phyloP scores from a whole-genome alignment of 257 asterid genomes.

The Lithospermum erythrorhizon region DNA sequence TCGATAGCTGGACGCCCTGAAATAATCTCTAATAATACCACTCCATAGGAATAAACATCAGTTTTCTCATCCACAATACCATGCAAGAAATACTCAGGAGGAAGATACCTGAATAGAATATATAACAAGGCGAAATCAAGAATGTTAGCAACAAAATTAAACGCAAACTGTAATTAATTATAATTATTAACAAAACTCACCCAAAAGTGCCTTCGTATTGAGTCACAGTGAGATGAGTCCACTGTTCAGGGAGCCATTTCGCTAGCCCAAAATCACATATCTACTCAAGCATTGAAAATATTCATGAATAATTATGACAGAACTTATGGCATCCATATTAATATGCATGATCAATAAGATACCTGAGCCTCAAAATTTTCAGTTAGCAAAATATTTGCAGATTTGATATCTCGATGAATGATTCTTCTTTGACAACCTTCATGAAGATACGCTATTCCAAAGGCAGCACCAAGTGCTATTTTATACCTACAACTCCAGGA shows the following conservation, averaged over 20 bases:
- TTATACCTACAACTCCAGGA: slow-evolving; percentile 51
- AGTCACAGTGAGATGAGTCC: slow-evolving; percentile 82
- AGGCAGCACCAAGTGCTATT: slow-evolving; percentile 70
- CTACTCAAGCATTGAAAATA: slow-evolving; percentile 33
- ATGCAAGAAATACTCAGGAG: slow-evolving; percentile 93
- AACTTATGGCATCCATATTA: not conserved
- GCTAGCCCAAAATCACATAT: slow-evolving; percentile 96
- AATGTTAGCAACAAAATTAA: not conserved
- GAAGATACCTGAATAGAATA: slow-evolving; percentile 59
- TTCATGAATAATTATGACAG: not conserved
- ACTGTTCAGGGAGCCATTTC: slow-evolving; percentile 97
- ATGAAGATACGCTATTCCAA: slow-evolving; percentile 82
- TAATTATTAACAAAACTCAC: slow-evolving; percentile 17
- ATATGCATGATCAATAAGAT: not conserved
- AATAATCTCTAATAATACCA: slow-evolving; percentile 61
- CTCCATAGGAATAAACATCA: slow-evolving; percentile 91
- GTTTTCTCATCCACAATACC: slow-evolving; percentile 93
- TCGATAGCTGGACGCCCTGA: slow-evolving; percentile 94
- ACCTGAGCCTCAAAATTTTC: slow-evolving; percentile 85
- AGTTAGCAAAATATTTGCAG: slow-evolving; percentile 82
- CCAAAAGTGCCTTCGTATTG: slow-evolving; percentile 97
- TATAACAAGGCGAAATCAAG: not conserved
- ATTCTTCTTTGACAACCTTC: slow-evolving; percentile 94
- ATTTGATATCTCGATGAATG: slow-evolving; percentile 85
- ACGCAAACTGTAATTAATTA: not conserved